These are phyloP conservation scores for Darksidea phi DNA, from an alignment of 495 filamentous ascomycete species.

Conservation along the genomic window DNA sequence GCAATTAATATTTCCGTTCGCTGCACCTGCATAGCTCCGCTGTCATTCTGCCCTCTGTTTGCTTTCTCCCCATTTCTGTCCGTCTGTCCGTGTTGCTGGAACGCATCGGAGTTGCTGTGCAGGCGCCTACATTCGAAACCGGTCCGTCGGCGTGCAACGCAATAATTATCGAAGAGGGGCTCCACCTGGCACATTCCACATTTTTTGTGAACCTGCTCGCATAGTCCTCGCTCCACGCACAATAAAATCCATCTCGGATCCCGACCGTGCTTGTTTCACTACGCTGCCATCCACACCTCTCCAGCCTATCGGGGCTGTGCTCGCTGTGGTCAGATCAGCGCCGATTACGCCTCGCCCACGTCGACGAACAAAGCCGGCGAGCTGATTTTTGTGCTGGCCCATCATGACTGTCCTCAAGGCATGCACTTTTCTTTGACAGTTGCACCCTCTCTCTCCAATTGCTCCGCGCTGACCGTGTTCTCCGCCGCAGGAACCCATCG, in stretches of 20 bases:
- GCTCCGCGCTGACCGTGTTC: constrained; percentile 13
- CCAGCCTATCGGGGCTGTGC: constrained; percentile 33
- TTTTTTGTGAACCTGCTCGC: constrained; percentile 17
- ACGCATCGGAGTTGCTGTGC: background rate
- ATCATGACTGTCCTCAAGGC: constrained; percentile 38
- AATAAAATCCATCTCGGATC: constrained; percentile 4
- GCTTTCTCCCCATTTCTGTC: constrained; percentile 5
- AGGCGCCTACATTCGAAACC: constrained; percentile 31
- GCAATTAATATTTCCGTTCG: constrained; percentile 23
- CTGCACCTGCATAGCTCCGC: background rate
- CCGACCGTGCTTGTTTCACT: constrained; percentile 12
- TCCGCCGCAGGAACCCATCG: constrained; percentile 26
- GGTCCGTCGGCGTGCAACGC: constrained; percentile 27
- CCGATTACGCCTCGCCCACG: background rate
- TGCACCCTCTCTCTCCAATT: constrained; percentile 4
- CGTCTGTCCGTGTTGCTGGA: background rate
- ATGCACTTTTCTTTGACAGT: constrained; percentile 12
- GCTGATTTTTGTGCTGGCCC: background rate
- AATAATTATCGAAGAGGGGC: constrained; percentile 34
- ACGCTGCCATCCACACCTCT: constrained; percentile 19
- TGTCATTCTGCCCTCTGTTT: constrained; percentile 1
- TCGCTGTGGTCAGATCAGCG: constrained; percentile 15
- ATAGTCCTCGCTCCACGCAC: background rate
- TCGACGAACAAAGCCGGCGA: constrained; percentile 28
- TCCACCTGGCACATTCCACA: constrained; percentile 24